phyloP scores from a whole-genome alignment of 768 basidiomycete species.

The Mycena sanguinolenta region DNA sequence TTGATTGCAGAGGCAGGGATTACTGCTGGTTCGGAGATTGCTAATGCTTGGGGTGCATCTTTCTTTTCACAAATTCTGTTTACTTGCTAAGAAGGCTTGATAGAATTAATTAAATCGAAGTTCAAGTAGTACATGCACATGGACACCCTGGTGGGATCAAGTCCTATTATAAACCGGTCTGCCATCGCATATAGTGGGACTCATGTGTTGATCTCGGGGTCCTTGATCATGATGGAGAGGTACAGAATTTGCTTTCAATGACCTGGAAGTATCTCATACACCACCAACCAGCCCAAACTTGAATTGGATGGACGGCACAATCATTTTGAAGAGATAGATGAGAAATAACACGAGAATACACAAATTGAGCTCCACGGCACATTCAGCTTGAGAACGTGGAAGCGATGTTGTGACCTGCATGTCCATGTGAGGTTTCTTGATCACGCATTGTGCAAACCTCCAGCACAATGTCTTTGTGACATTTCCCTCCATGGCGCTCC shows the following conservation, averaged over 20 bases:
- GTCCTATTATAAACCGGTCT: background rate
- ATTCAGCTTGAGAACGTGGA: too few species aligned
- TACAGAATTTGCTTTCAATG: background rate
- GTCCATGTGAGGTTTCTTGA: too few species aligned
- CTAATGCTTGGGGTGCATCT: conserved; percentile 4
- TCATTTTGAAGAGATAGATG: too few species aligned
- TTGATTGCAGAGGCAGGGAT: background rate
- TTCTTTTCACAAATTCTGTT: background rate
- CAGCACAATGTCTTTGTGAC: too few species aligned
- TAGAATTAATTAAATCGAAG: background rate
- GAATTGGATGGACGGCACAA: too few species aligned
- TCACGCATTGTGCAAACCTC: too few species aligned
- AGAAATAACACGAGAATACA: too few species aligned
- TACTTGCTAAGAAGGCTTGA: background rate
- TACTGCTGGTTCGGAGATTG: background rate
- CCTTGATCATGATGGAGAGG: background rate
- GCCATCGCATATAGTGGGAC: background rate
- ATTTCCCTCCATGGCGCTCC: too few species aligned
- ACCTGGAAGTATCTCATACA: too few species aligned
- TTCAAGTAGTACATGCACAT: background rate
- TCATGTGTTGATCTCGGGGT: background rate
- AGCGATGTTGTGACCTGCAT: too few species aligned
- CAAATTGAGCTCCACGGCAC: too few species aligned
- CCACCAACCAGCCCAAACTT: too few species aligned
- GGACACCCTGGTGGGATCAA: background rate